Percentiles rank a stretch among this genome's conserved stretches.
phyloP scores from a whole-genome alignment of 495 filamentous ascomycete species.

The Lasiosphaeria miniovina region DNA sequence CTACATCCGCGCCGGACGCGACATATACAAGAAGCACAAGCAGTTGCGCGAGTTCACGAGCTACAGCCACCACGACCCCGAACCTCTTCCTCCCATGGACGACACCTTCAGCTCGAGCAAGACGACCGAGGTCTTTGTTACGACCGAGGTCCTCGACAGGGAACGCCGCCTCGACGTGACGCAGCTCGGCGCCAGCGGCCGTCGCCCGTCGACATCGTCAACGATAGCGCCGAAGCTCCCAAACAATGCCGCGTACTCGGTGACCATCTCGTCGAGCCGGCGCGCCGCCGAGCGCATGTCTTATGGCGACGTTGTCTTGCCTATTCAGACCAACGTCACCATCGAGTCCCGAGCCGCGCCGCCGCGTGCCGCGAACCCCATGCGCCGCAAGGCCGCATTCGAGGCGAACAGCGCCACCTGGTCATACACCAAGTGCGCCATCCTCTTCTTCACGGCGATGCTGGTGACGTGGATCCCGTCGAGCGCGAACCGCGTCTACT shows the following conservation, averaged over 20 bases:
- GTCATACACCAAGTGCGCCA: constrained; percentile 78
- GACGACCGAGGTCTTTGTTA: constrained; percentile 56
- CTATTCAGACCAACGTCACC: constrained; percentile 24
- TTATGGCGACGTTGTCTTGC: constrained; percentile 18
- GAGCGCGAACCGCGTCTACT: constrained; percentile 73
- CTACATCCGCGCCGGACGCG: constrained; percentile 67
- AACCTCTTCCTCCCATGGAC: constrained; percentile 39
- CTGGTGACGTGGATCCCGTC: constrained; percentile 86
- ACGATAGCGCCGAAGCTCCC: constrained; percentile 12
- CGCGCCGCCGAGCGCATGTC: constrained; percentile 17
- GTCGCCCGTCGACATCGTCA: constrained; percentile 15
- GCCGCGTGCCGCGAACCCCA: constrained; percentile 16
- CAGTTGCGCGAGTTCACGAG: constrained; percentile 44
- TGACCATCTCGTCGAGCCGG: constrained; percentile 43
- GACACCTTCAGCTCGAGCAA: constrained; percentile 53
- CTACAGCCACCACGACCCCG: constrained; percentile 36
- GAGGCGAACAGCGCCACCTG: constrained; percentile 58
- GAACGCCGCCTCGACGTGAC: constrained; percentile 20
- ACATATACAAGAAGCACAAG: constrained; percentile 60
- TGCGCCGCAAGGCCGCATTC: constrained; percentile 24
- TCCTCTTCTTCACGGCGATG: constrained; percentile 82
- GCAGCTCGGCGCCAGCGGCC: constrained; percentile 16
- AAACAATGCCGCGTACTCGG: constrained; percentile 40
- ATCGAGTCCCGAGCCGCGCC: constrained; percentile 15
- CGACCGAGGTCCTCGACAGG: constrained; percentile 36